These are phyloP conservation scores for Voacanga thouarsii DNA, from an alignment of 257 asterid genomes.

Conservation along the genomic window DNA sequence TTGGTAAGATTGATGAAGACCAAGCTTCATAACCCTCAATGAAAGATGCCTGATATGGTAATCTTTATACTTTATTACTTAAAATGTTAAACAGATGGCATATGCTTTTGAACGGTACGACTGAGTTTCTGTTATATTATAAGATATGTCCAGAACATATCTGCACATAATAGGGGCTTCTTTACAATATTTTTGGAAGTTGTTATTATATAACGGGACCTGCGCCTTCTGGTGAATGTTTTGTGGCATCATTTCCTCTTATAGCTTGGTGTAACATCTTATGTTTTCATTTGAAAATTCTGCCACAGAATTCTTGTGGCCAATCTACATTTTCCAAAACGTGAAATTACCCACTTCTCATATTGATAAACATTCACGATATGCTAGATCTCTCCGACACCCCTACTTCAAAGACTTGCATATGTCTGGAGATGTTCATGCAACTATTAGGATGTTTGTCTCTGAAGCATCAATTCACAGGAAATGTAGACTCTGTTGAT, in stretches of 20 bases:
- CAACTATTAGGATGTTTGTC: neutral
- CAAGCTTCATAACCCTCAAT: conserved; percentile 1
- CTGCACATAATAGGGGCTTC: too few relatives aligned
- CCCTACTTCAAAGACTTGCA: neutral
- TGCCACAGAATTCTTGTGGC: neutral
- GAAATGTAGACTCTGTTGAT: neutral
- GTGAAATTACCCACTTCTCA: neutral
- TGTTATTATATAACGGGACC: neutral
- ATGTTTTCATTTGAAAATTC: neutral
- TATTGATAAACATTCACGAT: neutral
- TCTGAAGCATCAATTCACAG: neutral
- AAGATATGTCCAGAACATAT: neutral
- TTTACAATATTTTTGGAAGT: too few relatives aligned
- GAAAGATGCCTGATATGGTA: conserved; percentile 8
- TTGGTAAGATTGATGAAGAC: conserved; percentile 34
- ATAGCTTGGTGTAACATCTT: neutral
- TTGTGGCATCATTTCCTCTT: neutral
- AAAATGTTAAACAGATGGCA: neutral
- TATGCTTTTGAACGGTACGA: neutral
- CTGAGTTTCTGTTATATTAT: too few relatives aligned
- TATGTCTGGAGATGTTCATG: neutral
- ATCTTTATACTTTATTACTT: neutral
- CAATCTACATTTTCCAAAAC: neutral
- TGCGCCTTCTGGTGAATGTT: too few relatives aligned
- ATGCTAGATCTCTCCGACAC: neutral